phyloP scores from a whole-genome alignment of 2,329 filamentous ascomycete species.

The Geosmithia flava region DNA sequence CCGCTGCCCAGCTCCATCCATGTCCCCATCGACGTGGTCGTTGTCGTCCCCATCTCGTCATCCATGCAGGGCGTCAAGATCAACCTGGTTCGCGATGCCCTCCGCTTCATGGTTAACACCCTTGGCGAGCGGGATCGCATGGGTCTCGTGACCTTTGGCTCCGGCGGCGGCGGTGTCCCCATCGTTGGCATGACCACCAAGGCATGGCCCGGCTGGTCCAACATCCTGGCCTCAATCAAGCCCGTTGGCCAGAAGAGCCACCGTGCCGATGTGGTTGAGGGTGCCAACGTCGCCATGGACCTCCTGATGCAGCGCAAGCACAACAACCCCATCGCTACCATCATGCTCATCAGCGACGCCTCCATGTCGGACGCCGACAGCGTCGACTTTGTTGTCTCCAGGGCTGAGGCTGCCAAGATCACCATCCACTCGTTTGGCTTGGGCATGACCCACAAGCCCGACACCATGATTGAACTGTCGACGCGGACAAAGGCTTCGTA shows the following conservation, averaged over 20 bases:
- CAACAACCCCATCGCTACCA: constrained; percentile 88
- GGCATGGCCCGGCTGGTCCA: constrained; percentile 83
- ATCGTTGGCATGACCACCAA: constrained; percentile 98
- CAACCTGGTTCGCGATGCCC: constrained; percentile 78
- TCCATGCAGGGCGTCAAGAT: constrained; percentile 99
- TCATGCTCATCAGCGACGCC: constrained; percentile 94
- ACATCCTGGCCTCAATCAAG: constrained; percentile 74
- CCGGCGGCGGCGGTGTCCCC: constrained; percentile 82
- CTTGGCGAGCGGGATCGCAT: constrained; percentile 90
- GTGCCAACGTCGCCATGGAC: constrained; percentile 97
- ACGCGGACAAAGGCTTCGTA: constrained; percentile 94
- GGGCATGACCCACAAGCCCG: constrained; percentile 93
- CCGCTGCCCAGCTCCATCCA: constrained; percentile 47
- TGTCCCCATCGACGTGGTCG: constrained; percentile 87
- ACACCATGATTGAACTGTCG: constrained; percentile 96
- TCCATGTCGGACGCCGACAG: constrained; percentile 89
- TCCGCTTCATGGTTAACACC: constrained; percentile 82
- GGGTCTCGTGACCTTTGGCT: constrained; percentile 95
- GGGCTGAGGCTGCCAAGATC: constrained; percentile 95
- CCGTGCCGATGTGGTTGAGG: constrained; percentile 91
- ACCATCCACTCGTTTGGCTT: constrained; percentile 94
- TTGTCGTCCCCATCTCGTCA: constrained; percentile 92
- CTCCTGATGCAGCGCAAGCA: constrained; percentile 95
- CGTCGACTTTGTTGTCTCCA: constrained; percentile 93
- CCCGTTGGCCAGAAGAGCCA: constrained; percentile 95